Evolutionary conservation across 2,329 filamentous ascomycete species (phyloP), one percentile per base, ranked within the genome.

Genomic region (Neonectria ditissima): DNA sequence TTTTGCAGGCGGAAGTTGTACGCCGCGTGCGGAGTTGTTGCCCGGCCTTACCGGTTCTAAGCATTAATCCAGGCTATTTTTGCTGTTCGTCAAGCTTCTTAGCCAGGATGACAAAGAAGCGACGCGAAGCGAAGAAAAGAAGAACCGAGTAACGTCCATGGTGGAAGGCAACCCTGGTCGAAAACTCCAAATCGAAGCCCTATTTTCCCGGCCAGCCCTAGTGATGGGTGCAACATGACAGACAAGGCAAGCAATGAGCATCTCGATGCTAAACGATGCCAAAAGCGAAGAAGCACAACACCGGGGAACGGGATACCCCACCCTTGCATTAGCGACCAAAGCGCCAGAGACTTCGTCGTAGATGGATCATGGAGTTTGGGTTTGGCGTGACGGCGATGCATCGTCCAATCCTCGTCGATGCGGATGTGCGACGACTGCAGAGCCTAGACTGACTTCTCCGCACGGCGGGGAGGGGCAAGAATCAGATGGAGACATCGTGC

Each of bases 401-500:
- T 55, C 51, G 43, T 57, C 37, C 48, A 26, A 30, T 59, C 55
- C 48, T 68, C 57, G 51, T 63, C 58, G 54, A 52, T 63, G 63
- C 63, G 52, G 55, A 63, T 62, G 28, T 30, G 55, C 52, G 30
- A 55, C 62, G 52, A 57, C 45, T 63, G 51, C 63, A 55, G 55
- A 48, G 24, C 39, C 54, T 67, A 62, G 47, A 59, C 59, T 55
- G 58, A 47, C 65, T 73, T 73, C 70, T 73, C 70, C 70, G 69
- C 70, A 73, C 62, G 55, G 65, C 67, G 66, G 69, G 70, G 45
- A 65, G 56, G 68, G 67, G 68, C 63, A 63, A 58, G 34, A 70
- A 65, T 56, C 63, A 55, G 39, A 72, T 66, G 65, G 65, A 67
- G 59, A 72, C 67, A 73, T 73, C 63, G 67, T 73, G 70, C 70